Conservation (phyloP, 305 asterid species). For the Rubia tinctorum region DNA sequence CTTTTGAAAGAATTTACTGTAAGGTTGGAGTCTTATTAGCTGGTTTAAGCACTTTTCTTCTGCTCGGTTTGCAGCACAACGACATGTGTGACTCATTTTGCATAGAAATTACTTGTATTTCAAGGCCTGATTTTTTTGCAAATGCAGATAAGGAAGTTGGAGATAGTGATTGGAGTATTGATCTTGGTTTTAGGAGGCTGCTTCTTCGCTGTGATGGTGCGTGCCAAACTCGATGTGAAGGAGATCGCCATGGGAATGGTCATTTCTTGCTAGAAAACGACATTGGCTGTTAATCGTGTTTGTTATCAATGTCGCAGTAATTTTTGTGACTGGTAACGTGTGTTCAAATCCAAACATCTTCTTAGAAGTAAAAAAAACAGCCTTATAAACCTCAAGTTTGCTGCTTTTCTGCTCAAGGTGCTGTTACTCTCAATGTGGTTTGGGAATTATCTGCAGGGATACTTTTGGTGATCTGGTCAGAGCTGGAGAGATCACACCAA, state of each 20-base stretch:
- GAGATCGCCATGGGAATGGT: slow-evolving; percentile 69
- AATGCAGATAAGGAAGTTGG: slow-evolving; percentile 85
- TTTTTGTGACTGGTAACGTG: slow-evolving; percentile 30
- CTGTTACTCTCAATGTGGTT: neutral
- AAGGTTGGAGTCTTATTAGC: slow-evolving; percentile 82
- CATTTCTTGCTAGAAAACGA: slow-evolving; percentile 39
- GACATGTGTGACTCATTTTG: slow-evolving; percentile 39
- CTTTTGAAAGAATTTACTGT: slow-evolving; percentile 90
- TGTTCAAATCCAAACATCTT: slow-evolving; percentile 27
- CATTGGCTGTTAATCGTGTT: slow-evolving; percentile 28
- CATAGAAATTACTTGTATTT: neutral
- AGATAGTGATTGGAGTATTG: slow-evolving; percentile 59
- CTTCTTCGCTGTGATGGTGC: slow-evolving; percentile 71
- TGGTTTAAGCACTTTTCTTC: slow-evolving; percentile 80
- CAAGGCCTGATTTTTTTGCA: neutral
- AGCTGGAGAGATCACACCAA: no score
- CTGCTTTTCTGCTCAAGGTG: slow-evolving; percentile 22
- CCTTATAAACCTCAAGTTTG: slow-evolving; percentile 29
- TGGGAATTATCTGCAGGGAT: no score
- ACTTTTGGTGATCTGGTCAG: no score
- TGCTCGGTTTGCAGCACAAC: slow-evolving; percentile 77
- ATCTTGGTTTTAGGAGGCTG: slow-evolving; percentile 70
- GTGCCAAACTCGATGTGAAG: slow-evolving; percentile 55
- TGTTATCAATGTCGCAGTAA: slow-evolving; percentile 32
- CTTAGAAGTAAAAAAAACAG: slow-evolving; percentile 19